phyloP scores from a whole-genome alignment of 1,284 basidiomycete genomes.

The Pterulicium gracile region DNA sequence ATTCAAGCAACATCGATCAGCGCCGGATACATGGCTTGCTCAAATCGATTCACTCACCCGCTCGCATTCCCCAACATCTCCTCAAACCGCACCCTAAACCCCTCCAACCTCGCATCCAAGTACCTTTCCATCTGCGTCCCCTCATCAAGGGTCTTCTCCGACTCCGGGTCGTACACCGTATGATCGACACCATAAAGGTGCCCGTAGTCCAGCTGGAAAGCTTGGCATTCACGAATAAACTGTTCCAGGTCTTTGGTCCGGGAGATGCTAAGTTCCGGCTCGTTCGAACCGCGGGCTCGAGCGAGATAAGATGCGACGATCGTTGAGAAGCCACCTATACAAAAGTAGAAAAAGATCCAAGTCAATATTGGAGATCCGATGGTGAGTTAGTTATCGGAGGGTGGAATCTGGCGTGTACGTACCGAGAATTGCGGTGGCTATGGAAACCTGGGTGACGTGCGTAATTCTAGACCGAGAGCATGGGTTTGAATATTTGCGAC shows the following conservation, averaged over 20 bases:
- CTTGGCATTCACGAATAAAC: conserved; percentile 47
- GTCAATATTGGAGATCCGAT: not conserved
- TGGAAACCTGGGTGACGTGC: conserved; percentile 4
- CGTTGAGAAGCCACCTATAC: conserved; percentile 47
- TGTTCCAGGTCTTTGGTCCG: conserved; percentile 49
- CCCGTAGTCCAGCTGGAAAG: conserved; percentile 48
- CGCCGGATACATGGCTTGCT: too few relatives aligned
- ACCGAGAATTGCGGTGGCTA: conserved; percentile 5
- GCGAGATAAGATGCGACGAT: conserved; percentile 62
- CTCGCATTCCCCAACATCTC: conserved; percentile 24
- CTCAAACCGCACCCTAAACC: conserved; percentile 21
- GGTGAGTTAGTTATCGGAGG: too few relatives aligned
- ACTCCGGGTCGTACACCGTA: conserved; percentile 12
- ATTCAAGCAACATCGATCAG: too few relatives aligned
- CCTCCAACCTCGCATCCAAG: conserved; percentile 15
- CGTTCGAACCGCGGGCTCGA: conserved; percentile 50
- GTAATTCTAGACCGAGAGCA: too few relatives aligned
- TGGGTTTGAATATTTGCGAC: conserved; percentile 11
- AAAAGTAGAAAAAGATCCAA: conserved; percentile 12
- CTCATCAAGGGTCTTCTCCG: conserved; percentile 8
- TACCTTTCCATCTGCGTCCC: conserved; percentile 11
- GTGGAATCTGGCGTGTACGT: too few relatives aligned
- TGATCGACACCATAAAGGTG: conserved; percentile 19
- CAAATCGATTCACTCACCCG: too few relatives aligned
- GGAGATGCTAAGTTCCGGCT: conserved; percentile 47